A percentile compares a stretch with the other conserved stretches of the same genome.
Conservation (phyloP, 768 basidiomycete species). For the Lactarius trivialis region DNA sequence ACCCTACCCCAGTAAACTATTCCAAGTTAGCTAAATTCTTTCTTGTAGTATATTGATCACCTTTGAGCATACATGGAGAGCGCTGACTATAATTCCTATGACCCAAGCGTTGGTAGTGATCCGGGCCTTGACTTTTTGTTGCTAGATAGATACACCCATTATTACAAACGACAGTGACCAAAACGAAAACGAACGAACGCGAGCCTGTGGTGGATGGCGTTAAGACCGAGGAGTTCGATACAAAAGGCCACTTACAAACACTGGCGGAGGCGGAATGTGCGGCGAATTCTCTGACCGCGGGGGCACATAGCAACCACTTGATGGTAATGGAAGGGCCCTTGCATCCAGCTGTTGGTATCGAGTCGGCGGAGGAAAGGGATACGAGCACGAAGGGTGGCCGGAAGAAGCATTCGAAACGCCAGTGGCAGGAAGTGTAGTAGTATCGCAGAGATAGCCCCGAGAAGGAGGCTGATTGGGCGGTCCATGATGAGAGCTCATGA, state of each 20-base stretch:
- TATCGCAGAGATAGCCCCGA: background rate
- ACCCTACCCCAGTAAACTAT: conserved; percentile 5
- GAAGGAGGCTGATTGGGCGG: background rate
- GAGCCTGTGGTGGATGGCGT: background rate
- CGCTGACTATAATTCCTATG: conserved; percentile 29
- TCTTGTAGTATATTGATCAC: conserved; percentile 2
- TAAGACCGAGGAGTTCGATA: background rate
- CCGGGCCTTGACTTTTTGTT: conserved; percentile 28
- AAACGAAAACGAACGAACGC: conserved; percentile 4
- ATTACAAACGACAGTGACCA: background rate
- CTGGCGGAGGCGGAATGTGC: background rate
- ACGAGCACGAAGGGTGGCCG: background rate
- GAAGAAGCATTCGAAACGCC: background rate
- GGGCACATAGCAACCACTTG: background rate
- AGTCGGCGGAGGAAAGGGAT: background rate
- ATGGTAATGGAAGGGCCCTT: background rate
- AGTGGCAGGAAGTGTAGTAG: background rate
- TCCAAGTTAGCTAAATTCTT: conserved; percentile 1
- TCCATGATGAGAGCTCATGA: background rate
- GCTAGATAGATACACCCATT: conserved; percentile 13
- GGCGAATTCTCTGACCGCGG: background rate
- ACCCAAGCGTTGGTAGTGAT: conserved; percentile 31
- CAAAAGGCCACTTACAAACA: background rate
- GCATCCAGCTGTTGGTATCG: background rate
- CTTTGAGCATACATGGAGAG: conserved; percentile 21